These are phyloP conservation scores for Citrus hindsii DNA, from an alignment of 345 rosid species.

Conservation along the genomic window DNA sequence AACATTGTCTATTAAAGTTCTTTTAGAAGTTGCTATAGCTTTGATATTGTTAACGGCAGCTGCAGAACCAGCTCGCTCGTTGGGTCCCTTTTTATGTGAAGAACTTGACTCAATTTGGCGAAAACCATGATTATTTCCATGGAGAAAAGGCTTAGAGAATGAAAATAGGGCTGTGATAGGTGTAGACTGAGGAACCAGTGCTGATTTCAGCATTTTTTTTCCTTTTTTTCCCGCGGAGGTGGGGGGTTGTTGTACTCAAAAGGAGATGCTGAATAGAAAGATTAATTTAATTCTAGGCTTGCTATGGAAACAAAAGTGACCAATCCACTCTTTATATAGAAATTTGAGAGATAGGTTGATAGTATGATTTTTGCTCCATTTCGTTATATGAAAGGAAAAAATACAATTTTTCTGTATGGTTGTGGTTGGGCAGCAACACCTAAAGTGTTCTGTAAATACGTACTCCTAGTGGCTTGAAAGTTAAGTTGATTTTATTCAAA, in stretches of 20 bases:
- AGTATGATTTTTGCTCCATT: too few species aligned
- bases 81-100: not conserved
- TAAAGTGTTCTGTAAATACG: too few species aligned
- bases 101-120: not conserved
- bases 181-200: slow-evolving; percentile 14
- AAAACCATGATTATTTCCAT: slow-evolving; percentile 18
- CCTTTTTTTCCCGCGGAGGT: too few species aligned
- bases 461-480: too few species aligned
- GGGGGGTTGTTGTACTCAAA: not conserved
- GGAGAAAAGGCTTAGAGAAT: slow-evolving; percentile 28
- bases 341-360: not conserved
- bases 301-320: not conserved
- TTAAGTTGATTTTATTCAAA: too few species aligned
- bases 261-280: too few species aligned
- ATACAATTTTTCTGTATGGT: too few species aligned
- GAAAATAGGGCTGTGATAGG: slow-evolving; percentile 8
- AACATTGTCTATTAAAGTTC: not conserved
- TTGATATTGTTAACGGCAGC: not conserved
- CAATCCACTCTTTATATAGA: not conserved
- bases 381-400: too few species aligned
- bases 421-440: too few species aligned
- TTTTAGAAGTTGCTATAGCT: not conserved
- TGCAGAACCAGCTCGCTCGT: slow-evolving; percentile 5
- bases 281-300: too few species aligned
- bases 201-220: slow-evolving; percentile 31